A percentile compares a stretch with the other conserved stretches of the same genome.
Conservation (phyloP, 2,329 filamentous ascomycete genomes). For the Ceratocystis cacaofunesta region DNA sequence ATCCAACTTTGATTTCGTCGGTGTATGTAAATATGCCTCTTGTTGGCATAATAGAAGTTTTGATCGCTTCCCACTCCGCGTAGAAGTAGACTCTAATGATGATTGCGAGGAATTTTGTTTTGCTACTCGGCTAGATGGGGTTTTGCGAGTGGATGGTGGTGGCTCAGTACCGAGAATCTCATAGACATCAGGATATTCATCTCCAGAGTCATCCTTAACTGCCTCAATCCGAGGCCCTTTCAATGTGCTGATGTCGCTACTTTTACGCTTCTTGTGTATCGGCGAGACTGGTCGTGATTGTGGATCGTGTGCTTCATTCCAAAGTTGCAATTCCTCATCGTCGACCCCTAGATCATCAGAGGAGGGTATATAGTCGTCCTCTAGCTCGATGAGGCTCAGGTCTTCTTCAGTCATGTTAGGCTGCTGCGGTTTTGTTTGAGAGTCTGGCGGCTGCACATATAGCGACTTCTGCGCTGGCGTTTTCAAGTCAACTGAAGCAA, state of each 20-base stretch:
- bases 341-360: conserved; percentile 26
- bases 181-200: conserved; percentile 41
- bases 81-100: conserved; percentile 2
- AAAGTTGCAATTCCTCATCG: conserved; percentile 27
- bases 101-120: conserved; percentile 4
- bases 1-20: conserved; percentile 14
- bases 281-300: conserved; percentile 26
- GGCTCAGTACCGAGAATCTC: conserved; percentile 31
- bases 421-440: not conserved
- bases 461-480: not conserved
- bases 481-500: not conserved
- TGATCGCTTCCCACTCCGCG: conserved; percentile 12
- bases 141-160: conserved; percentile 25
- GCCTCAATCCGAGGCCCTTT: not conserved
- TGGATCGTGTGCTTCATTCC: conserved; percentile 30
- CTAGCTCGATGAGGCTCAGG: conserved; percentile 26
- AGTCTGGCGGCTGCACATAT: not conserved
- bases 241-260: conserved; percentile 29
- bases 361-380: conserved; percentile 25
- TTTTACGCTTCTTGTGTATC: conserved; percentile 38
- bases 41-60: conserved; percentile 8
- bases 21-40: conserved; percentile 18
- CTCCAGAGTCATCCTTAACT: conserved; percentile 25
- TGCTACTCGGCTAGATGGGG: not conserved
- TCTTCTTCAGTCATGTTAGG: not conserved